phyloP scores from a whole-genome alignment of 2,329 filamentous ascomycete species.

The Paecilomyces sp. region DNA sequence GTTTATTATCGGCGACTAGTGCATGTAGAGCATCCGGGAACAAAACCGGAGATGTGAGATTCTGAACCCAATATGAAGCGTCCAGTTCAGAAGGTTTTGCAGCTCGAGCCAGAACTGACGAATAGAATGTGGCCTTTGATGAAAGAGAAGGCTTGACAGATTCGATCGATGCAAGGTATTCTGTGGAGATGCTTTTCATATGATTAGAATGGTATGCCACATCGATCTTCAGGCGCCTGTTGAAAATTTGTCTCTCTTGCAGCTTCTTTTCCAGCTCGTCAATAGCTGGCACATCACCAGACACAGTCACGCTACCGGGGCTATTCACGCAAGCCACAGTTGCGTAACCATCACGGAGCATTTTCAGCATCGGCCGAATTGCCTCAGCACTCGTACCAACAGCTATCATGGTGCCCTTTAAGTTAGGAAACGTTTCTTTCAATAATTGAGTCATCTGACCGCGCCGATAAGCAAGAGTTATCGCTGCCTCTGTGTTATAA shows the following conservation, averaged over 20 bases:
- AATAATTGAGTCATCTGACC: slow-evolving; percentile 7
- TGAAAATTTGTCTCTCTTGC: slow-evolving; percentile 10
- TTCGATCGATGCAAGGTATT: background rate
- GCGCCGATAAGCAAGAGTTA: slow-evolving; percentile 42
- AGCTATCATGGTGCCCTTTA: slow-evolving; percentile 10
- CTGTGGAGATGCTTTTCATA: slow-evolving; percentile 6
- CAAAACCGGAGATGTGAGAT: slow-evolving; percentile 7
- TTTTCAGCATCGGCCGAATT: slow-evolving; percentile 4
- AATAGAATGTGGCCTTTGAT: background rate
- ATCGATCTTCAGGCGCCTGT: slow-evolving; percentile 12
- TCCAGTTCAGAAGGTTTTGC: background rate
- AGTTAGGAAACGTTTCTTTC: background rate
- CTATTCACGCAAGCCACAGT: slow-evolving; percentile 32
- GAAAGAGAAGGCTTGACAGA: background rate
- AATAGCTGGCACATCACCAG: slow-evolving; percentile 21
- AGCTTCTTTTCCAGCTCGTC: slow-evolving; percentile 15
- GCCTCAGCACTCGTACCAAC: slow-evolving; percentile 4
- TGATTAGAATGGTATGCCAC: slow-evolving; percentile 18
- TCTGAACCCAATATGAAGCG: slow-evolving; percentile 14
- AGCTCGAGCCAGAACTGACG: background rate
- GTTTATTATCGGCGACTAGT: too few species aligned
- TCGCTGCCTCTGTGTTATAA: slow-evolving; percentile 23
- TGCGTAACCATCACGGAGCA: slow-evolving; percentile 2
- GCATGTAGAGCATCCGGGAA: too few species aligned
- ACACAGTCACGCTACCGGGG: slow-evolving; percentile 27